Percentiles rank a stretch among this genome's conserved stretches.
phyloP scores from a whole-genome alignment of 129 eudicot genomes.

The Flaveria linearis region DNA sequence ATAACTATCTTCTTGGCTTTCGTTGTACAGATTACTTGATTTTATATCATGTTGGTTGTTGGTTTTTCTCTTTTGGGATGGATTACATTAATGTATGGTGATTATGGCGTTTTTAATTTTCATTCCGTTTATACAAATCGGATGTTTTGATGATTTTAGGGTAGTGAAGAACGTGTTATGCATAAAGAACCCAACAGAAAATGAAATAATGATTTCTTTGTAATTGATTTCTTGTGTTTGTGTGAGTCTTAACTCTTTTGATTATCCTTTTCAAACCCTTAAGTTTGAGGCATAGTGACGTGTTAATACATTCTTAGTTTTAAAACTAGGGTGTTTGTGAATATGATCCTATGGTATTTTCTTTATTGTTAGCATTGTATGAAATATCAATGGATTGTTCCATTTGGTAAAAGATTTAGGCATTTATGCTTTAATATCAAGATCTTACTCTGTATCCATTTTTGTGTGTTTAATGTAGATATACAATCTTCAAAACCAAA shows the following conservation, averaged over 20 bases:
- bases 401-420: conserved; percentile 5
- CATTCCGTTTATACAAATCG: conserved; percentile 7
- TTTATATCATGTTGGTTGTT: conserved; percentile 9
- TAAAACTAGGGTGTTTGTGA: neutral
- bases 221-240: neutral
- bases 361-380: neutral
- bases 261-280: conserved; percentile 15
- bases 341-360: neutral
- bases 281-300: neutral
- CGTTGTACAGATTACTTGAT: neutral
- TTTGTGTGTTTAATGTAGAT: conserved; percentile 44
- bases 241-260: neutral
- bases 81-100: conserved; percentile 14
- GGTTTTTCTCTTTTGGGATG: neutral
- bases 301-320: neutral
- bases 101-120: conserved; percentile 19
- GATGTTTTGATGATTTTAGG: neutral
- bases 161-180: neutral
- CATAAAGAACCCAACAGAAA: neutral
- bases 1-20: conserved; percentile 10
- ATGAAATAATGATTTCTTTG: conserved; percentile 2
- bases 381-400: neutral
- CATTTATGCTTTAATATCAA: neutral
- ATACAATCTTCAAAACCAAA: conserved; percentile 81
- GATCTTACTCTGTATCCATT: conserved; percentile 5